These are phyloP conservation scores for Acer saccharum DNA, from an alignment of 345 rosid genomes.

Conservation along the genomic window DNA sequence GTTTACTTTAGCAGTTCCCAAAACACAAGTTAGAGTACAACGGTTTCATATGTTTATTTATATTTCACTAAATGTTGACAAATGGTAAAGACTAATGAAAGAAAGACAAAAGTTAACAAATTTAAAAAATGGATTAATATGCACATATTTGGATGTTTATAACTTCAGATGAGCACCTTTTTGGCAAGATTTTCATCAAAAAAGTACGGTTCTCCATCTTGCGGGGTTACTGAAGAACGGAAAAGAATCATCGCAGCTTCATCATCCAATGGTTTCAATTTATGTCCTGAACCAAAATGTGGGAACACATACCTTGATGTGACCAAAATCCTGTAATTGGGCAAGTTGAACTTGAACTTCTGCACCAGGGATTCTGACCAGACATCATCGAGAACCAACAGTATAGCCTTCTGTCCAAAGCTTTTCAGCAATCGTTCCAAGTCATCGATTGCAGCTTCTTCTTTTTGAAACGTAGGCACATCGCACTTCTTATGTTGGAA, in stretches of 20 bases:
- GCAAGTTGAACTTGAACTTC: too few relatives aligned
- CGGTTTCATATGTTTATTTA: not conserved
- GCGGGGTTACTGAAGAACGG: slow-evolving; percentile 20
- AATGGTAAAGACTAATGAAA: slow-evolving; percentile 1
- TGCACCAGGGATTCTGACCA: too few relatives aligned
- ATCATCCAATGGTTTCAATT: slow-evolving; percentile 26
- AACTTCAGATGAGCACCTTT: slow-evolving; percentile 28
- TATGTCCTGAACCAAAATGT: too few relatives aligned
- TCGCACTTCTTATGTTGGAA: too few relatives aligned
- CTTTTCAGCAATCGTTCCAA: too few relatives aligned
- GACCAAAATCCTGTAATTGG: too few relatives aligned
- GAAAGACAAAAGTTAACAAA: not conserved
- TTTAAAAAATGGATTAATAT: not conserved
- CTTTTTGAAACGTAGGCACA: too few relatives aligned
- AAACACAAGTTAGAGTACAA: not conserved
- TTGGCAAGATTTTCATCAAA: slow-evolving; percentile 33
- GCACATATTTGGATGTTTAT: not conserved
- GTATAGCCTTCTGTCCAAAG: too few relatives aligned
- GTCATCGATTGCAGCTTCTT: too few relatives aligned
- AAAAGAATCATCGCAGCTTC: slow-evolving; percentile 49
- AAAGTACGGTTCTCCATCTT: not conserved
- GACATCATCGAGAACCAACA: too few relatives aligned
- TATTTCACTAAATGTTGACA: not conserved
- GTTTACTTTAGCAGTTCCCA: not conserved
- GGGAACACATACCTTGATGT: too few relatives aligned